Percentiles rank a stretch among this genome's conserved stretches.
These are phyloP conservation scores for Fusarium incarnatum DNA, from an alignment of 2,329 filamentous ascomycete genomes.

Conservation along the genomic window DNA sequence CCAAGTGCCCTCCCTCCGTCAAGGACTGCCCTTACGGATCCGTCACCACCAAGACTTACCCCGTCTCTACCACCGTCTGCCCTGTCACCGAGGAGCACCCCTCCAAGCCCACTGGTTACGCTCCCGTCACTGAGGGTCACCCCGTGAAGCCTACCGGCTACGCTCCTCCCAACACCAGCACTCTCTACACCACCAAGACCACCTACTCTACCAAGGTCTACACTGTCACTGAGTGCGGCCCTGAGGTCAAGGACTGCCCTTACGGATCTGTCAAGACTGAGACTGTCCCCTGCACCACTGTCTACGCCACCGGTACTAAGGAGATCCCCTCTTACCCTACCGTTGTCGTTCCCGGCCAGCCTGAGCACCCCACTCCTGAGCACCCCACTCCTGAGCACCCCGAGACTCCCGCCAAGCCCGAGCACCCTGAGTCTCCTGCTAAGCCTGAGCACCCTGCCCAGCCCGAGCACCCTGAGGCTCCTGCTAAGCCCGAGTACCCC, in stretches of 20 bases:
- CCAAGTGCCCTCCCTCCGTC: constrained; percentile 28
- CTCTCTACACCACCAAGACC: constrained; percentile 49
- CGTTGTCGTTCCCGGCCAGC: constrained; percentile 26
- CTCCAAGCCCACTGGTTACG: constrained; percentile 32
- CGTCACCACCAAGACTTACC: constrained; percentile 32
- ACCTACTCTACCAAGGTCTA: constrained; percentile 50
- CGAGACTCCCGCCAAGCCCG: constrained; percentile 15
- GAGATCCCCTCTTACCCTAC: constrained; percentile 39
- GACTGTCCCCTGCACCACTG: constrained; percentile 25
- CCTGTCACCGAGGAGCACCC: constrained; percentile 33
- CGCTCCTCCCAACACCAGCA: constrained; percentile 35
- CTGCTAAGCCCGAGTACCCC: constrained; percentile 15
- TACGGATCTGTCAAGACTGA: constrained; percentile 48
- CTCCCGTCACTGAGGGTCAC: constrained; percentile 27
- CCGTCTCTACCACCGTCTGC: constrained; percentile 39
- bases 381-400: constrained; percentile 3
- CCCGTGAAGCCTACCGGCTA: constrained; percentile 30
- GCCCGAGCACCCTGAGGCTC: constrained; percentile 6
- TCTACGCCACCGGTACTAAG: constrained; percentile 28
- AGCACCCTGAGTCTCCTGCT: constrained; percentile 10
- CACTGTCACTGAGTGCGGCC: constrained; percentile 50
- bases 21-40: constrained; percentile 51
- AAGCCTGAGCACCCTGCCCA: neutral
- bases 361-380: constrained; percentile 9
- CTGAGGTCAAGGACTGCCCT: constrained; percentile 49